Base-by-base conservation (phyloP, 352 stramenopile species). In the Globisporangium nodosum region DNA sequence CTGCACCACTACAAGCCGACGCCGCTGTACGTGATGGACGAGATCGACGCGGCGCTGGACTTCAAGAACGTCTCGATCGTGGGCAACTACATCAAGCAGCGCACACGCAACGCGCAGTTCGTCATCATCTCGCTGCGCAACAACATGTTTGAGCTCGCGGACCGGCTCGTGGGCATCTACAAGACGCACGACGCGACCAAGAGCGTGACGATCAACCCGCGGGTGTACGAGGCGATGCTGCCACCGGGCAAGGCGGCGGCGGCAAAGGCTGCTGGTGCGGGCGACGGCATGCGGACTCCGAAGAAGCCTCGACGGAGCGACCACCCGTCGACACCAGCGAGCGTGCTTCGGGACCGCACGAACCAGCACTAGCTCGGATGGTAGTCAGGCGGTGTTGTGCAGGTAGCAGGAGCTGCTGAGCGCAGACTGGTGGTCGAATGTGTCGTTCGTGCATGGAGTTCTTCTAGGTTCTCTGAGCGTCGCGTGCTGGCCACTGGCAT, bases 1-100 rank as follows among this genome's bases (percentile, higher is more conserved):
- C 79, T 99, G 52, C 97, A 99, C 74, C 96, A 99, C 78, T 99
- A 99, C 87, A 99, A 99, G 68, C 97, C 97, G 12, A 99, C 97
- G 16, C 97, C 97, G 43, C 70, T 99, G 50, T 99, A 99, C 72
- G 97, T 99, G 13, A 99, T 99, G 96, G 96, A 97, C 69, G 90
- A 97, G 60, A 96, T 97, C 46, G 90, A 97, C 61, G 90, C 90
- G 6, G 90, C 90, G 11, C 70, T 97, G 15, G 97, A 99, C 66
- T 99, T 99, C 77, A 98, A 99, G 78, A 99, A 99, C 73, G 97
- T 99, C 30, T 99, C 95, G 27, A 99, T 99, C 64, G 97, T 99
- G 21, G 97, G 92, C 49, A 98, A 99, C 75, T 99, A 99, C 76
- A 99, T 99, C 87, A 99, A 99, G 79, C 96, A 99, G 72, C 87